Evolutionary conservation across 768 basidiomycete species (phyloP).

Genomic region (Fomitopsis serialis): DNA sequence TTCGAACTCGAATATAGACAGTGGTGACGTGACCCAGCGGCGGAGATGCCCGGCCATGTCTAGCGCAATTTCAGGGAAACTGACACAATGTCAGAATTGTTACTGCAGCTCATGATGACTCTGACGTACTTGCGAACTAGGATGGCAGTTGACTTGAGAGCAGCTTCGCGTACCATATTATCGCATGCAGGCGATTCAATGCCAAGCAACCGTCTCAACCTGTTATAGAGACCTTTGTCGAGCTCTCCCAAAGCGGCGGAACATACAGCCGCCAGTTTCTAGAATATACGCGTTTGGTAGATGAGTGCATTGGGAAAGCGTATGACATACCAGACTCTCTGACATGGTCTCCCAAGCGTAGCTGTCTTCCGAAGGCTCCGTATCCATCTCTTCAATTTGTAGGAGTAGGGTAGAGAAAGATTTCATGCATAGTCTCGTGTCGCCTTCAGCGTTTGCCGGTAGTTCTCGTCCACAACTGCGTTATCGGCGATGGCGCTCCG

Average conservation of each 20-base stretch:
- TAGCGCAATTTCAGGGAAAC: conserved; percentile 77
- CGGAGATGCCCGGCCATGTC: conserved; percentile 75
- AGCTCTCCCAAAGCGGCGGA: conserved; percentile 66
- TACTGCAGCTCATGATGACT: background rate
- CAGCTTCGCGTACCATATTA: conserved; percentile 83
- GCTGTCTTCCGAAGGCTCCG: conserved; percentile 75
- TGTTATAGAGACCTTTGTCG: conserved; percentile 62
- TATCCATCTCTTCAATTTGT: conserved; percentile 81
- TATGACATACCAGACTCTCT: conserved; percentile 65
- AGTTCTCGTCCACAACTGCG: conserved; percentile 28
- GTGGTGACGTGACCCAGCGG: conserved; percentile 82
- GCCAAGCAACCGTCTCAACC: conserved; percentile 71
- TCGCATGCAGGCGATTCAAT: conserved; percentile 79
- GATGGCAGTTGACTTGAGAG: conserved; percentile 78
- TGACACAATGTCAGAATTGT: conserved; percentile 23
- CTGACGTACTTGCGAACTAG: conserved; percentile 70
- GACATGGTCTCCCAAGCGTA: conserved; percentile 93
- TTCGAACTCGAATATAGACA: conserved; percentile 84
- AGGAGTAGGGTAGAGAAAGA: conserved; percentile 72
- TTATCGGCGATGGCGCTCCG: conserved; percentile 42
- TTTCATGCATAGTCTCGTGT: conserved; percentile 63
- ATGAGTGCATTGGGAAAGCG: background rate
- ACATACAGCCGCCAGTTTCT: conserved; percentile 87
- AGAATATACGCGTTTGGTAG: background rate
- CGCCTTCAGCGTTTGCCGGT: conserved; percentile 30